Base-by-base conservation (phyloP, 2,329 filamentous ascomycete species). In the Colletotrichum costaricense region DNA sequence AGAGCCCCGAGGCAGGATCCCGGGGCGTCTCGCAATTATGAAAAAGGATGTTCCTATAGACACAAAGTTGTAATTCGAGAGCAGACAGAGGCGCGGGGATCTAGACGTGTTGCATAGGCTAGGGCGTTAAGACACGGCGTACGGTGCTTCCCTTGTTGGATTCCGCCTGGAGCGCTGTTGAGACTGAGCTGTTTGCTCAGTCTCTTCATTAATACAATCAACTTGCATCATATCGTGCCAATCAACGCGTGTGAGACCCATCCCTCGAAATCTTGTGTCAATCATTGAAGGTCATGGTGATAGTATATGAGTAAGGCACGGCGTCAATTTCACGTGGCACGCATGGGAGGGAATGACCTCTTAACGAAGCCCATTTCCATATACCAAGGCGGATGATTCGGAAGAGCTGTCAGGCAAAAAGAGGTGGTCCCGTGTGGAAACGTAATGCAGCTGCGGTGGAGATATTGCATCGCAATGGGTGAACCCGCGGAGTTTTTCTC, bases 1-100 rank as follows among this genome's bases (percentile, higher is more conserved):
- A 64, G 30, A 30, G 54, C 26, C 26, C 70, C 30, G 70, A 62
- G 72, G 60, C 70, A 63, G 71, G 70, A 60, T 65, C 73, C 49
- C 62, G 56, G 67, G 69, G 63, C 11, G 63, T 22, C 42, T 49
- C 59, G 19, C 63, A 55, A 16, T 42, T 52, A 68, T 74, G 67
- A 67, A 70, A 73, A 7, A 19, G 38, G 42, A 49, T 49, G 19
- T 49, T 49, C 2, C 42, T 22, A 22, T 26, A 5, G 46, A 35
- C 14, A 46, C 33, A 63, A 11, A n/a, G 42, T 33, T 9, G 33
- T n/a, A 2, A 16, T 22, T 49, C 42, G 42, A 52, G 19, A 38
- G 66, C 28, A 52, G 24, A 38, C 6, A 49, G 42, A 49, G 30
- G 22, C 24, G 28, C 16, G 58, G 49, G 30, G 49, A 22, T n/a